A percentile compares a stretch with the other conserved stretches of the same genome.
Conservation (phyloP, 1,284 basidiomycete species). For the Chondrostereum purpureum region DNA sequence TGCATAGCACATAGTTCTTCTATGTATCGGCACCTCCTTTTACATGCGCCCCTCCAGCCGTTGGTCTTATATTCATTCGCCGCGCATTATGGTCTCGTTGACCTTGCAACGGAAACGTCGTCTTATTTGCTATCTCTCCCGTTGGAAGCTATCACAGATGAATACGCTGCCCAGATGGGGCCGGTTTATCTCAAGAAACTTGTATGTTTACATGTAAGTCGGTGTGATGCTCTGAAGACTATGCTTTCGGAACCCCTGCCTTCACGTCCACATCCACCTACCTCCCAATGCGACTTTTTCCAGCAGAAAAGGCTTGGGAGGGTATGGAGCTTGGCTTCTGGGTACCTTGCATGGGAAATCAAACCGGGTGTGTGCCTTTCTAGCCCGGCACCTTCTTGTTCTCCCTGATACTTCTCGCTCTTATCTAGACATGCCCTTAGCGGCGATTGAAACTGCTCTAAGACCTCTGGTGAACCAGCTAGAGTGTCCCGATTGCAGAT, state of each 20-base stretch:
- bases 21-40: background rate
- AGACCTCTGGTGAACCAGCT: slow-evolving; percentile 52
- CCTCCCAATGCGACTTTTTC: slow-evolving; percentile 45
- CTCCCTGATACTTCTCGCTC: background rate
- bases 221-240: background rate
- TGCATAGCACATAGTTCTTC: background rate
- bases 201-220: background rate
- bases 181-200: background rate
- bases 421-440: slow-evolving; percentile 48
- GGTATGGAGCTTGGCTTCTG: slow-evolving; percentile 61
- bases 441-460: slow-evolving; percentile 54
- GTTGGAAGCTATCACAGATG: background rate
- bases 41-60: background rate
- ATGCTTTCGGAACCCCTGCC: background rate
- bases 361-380: slow-evolving; percentile 44
- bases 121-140: background rate
- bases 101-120: background rate
- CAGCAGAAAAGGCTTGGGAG: slow-evolving; percentile 59
- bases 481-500: slow-evolving; percentile 54
- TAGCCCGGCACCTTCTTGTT: background rate
- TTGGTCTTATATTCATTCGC: background rate
- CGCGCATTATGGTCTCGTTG: background rate
- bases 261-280: slow-evolving; percentile 32
- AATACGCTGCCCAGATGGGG: background rate
- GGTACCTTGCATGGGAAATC: slow-evolving; percentile 65